Evolutionary conservation across 371 early-diverging fungal genomes (phyloP).

Genomic region (Apophysomyces trapeziformis): DNA sequence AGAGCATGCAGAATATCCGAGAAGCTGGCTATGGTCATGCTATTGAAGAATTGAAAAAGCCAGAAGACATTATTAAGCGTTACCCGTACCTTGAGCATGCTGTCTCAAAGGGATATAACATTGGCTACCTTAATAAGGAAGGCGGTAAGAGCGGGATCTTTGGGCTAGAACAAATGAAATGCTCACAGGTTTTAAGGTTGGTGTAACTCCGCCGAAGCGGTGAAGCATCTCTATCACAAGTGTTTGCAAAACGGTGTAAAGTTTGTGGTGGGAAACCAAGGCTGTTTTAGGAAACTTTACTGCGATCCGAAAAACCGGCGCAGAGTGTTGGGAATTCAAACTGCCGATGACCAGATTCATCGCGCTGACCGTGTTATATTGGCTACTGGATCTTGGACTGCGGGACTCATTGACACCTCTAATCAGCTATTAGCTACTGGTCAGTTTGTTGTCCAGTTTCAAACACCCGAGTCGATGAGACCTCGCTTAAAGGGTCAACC

Average conservation of each 20-base stretch:
- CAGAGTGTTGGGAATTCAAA: constrained; percentile 44
- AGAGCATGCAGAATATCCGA: constrained; percentile 37
- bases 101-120: constrained; percentile 31
- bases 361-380: constrained; percentile 45
- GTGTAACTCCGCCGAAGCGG: constrained; percentile 41
- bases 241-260: constrained; percentile 40
- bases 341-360: constrained; percentile 44
- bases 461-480: constrained; percentile 23
- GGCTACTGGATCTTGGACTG: constrained; percentile 64
- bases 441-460: constrained; percentile 58
- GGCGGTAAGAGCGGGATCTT: constrained; percentile 28
- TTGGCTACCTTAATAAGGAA: constrained; percentile 39
- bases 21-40: constrained; percentile 40
- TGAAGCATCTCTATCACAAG: constrained; percentile 36
- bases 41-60: constrained; percentile 34
- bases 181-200: constrained; percentile 29
- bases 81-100: constrained; percentile 40
- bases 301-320: constrained; percentile 10
- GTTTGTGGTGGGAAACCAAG: constrained; percentile 40
- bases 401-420: constrained; percentile 45
- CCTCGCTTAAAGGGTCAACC: constrained; percentile 30
- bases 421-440: constrained; percentile 48
- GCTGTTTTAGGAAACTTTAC: constrained; percentile 35
- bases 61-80: constrained; percentile 28
- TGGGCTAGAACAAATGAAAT: neutral